A percentile compares a stretch with the other conserved stretches of the same genome.
phyloP scores from a whole-genome alignment of 139 green algal genomes.

The Zygnema cylindricum region DNA sequence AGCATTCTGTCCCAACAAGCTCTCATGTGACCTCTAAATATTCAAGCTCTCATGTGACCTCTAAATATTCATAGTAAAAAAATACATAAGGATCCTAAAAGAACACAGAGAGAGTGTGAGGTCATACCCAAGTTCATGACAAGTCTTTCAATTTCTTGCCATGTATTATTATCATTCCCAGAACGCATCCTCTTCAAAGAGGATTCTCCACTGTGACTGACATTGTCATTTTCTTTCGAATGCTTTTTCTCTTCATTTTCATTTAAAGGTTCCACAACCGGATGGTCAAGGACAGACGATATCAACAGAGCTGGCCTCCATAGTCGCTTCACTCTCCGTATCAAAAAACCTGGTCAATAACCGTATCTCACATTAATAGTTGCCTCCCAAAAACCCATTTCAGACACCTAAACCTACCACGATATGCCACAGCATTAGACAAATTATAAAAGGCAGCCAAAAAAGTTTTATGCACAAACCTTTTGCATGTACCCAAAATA shows the following conservation, averaged over 20 bases:
- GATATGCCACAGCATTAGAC: no score
- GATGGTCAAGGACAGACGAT: constrained; percentile 1
- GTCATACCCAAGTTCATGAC: not conserved
- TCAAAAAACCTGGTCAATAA: not conserved
- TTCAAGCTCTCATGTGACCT: no score
- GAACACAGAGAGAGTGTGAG: not conserved
- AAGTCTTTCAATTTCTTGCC: not conserved
- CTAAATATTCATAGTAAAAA: no score
- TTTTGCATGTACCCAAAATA: no score
- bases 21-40: no score
- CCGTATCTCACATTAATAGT: no score
- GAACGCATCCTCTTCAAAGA: not conserved
- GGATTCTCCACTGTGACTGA: no score
- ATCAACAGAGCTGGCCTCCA: constrained; percentile 3
- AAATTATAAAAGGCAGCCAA: no score
- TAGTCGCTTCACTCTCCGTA: not conserved
- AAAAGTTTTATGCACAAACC: no score
- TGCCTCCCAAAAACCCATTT: no score
- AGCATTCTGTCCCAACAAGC: no score
- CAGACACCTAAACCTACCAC: no score
- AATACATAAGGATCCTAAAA: not conserved
- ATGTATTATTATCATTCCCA: not conserved
- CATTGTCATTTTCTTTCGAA: not conserved
- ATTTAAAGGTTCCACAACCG: not conserved
- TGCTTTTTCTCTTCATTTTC: not conserved